A percentile compares a stretch with the other conserved stretches of the same genome.
Conservation (phyloP, 768 basidiomycete species). For the Leucosporidium creatinivorum region DNA sequence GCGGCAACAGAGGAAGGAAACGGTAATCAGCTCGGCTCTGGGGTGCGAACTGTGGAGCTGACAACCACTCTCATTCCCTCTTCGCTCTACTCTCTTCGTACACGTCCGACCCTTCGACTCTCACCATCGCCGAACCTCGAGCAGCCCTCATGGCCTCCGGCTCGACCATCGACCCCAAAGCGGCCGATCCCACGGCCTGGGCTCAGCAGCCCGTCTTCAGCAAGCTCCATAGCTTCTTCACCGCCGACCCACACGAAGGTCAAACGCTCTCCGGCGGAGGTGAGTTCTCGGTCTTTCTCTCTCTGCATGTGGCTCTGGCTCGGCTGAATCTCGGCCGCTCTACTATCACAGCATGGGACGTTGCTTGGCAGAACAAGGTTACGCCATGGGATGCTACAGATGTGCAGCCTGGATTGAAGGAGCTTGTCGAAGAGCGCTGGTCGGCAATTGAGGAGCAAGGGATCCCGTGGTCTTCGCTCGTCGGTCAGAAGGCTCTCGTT, state of each 20-base stretch:
- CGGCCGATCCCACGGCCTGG: too few relatives aligned
- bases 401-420: slow-evolving; percentile 53
- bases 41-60: too few relatives aligned
- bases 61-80: too few relatives aligned
- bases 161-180: too few relatives aligned
- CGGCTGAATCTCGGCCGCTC: neutral
- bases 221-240: slow-evolving; percentile 19
- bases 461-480: slow-evolving; percentile 47
- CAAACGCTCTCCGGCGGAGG: neutral
- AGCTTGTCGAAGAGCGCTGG: slow-evolving; percentile 48
- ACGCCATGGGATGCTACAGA: slow-evolving; percentile 57
- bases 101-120: too few relatives aligned
- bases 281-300: too few relatives aligned
- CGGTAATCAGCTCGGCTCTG: too few relatives aligned
- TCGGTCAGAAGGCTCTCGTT: slow-evolving; percentile 47
- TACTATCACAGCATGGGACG: slow-evolving; percentile 19
- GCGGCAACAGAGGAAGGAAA: too few relatives aligned
- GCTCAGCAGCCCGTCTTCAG: neutral
- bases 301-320: too few relatives aligned
- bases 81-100: too few relatives aligned
- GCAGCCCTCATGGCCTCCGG: too few relatives aligned
- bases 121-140: too few relatives aligned
- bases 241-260: slow-evolving; percentile 4
- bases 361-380: slow-evolving; percentile 45
- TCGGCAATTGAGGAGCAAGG: neutral